Conservation (phyloP, 495 filamentous ascomycete genomes). For the Hyaloscypha variabilis region DNA sequence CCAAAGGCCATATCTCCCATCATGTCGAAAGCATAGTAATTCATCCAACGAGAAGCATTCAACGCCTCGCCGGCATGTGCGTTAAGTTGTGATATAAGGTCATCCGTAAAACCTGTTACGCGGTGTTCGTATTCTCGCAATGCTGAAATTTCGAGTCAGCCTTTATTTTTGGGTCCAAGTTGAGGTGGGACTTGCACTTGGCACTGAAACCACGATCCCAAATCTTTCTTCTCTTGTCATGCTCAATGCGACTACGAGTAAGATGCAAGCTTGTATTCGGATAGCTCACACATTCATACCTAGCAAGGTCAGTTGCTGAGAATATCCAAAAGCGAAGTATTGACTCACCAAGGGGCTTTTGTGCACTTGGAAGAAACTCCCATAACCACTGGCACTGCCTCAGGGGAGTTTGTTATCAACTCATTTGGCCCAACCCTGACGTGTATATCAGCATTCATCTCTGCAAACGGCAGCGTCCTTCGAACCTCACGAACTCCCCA, state of each 20-base stretch:
- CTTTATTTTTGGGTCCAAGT: too few species aligned
- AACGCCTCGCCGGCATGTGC: conserved; percentile 21
- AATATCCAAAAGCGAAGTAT: neutral
- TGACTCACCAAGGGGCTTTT: conserved; percentile 46
- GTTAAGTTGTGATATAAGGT: conserved; percentile 32
- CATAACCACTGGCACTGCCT: conserved; percentile 34
- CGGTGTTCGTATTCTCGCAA: conserved; percentile 27
- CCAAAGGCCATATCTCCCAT: conserved; percentile 40
- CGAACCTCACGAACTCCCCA: conserved; percentile 41
- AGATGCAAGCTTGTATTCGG: conserved; percentile 43
- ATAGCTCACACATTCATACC: conserved; percentile 36
- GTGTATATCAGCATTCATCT: conserved; percentile 31
- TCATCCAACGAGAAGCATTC: conserved; percentile 36
- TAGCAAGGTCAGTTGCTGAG: neutral
- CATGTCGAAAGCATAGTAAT: conserved; percentile 44
- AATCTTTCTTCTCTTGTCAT: conserved; percentile 37
- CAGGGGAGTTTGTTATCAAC: conserved; percentile 39
- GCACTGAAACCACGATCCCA: conserved; percentile 40
- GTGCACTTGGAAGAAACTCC: conserved; percentile 35
- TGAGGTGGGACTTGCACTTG: conserved; percentile 22
- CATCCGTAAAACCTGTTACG: conserved; percentile 33
- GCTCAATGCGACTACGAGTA: conserved; percentile 34
- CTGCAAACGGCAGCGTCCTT: too few species aligned
- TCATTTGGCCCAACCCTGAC: conserved; percentile 40
- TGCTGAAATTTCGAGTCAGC: conserved; percentile 12